Conservation (phyloP, 73 alveolate genomes). For the Blepharisma japonicum region DNA sequence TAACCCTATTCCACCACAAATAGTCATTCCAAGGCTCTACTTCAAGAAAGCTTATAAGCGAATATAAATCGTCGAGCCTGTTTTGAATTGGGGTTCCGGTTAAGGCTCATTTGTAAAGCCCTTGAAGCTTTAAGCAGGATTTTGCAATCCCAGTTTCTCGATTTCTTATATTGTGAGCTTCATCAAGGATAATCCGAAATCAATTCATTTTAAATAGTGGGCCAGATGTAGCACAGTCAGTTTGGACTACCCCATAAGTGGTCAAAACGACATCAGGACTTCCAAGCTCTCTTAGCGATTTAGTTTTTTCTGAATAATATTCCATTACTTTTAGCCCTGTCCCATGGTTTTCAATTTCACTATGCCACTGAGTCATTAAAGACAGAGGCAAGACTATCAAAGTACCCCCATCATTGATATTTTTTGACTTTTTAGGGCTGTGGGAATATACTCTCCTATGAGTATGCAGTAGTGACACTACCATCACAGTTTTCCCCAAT, state of each 20-base stretch:
- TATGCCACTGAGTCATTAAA: constrained; percentile 44
- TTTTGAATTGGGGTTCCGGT: constrained; percentile 62
- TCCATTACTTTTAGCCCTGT: not conserved
- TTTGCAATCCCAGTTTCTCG: constrained; percentile 44
- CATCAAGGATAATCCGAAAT: constrained; percentile 51
- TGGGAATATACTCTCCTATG: not conserved
- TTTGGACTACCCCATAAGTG: constrained; percentile 50
- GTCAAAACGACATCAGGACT: constrained; percentile 44
- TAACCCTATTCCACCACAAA: constrained; percentile 53
- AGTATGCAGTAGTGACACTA: constrained; percentile 44
- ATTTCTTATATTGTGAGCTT: constrained; percentile 39
- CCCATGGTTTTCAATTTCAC: constrained; percentile 45
- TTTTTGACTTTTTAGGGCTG: not conserved
- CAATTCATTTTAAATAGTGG: constrained; percentile 34
- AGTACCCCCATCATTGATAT: constrained; percentile 51
- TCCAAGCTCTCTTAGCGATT: constrained; percentile 19
- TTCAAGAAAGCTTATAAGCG: constrained; percentile 43
- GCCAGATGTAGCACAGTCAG: constrained; percentile 36
- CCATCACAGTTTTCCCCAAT: constrained; percentile 72
- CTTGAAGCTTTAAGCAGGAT: constrained; percentile 43
- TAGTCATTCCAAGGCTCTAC: constrained; percentile 62
- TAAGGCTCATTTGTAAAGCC: constrained; percentile 55
- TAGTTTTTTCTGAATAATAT: constrained; percentile 30
- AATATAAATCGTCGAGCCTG: constrained; percentile 43
- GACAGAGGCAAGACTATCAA: constrained; percentile 48